A percentile compares a stretch with the other conserved stretches of the same genome.
These are phyloP conservation scores for Halophytophthora batemanensis DNA, from an alignment of 352 stramenopile genomes.

Conservation along the genomic window DNA sequence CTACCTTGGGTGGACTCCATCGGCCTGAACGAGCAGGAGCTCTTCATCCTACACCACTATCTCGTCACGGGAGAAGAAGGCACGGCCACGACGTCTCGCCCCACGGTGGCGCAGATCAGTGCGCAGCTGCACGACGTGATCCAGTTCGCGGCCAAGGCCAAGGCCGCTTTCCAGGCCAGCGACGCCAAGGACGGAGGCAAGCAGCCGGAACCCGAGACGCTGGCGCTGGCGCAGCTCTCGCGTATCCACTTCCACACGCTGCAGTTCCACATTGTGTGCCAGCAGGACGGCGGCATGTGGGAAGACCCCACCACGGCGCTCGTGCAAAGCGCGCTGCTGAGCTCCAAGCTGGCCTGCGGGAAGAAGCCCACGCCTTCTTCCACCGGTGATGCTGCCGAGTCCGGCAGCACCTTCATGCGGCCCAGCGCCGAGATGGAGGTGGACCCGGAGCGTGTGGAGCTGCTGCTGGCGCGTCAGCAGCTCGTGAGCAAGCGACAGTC, in stretches of 20 bases:
- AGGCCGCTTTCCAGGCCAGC: slow-evolving; percentile 35
- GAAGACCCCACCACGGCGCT: slow-evolving; percentile 66
- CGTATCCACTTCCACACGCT: slow-evolving; percentile 87
- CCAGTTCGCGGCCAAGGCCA: slow-evolving; percentile 46
- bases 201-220: slow-evolving; percentile 13
- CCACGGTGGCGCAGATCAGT: slow-evolving; percentile 70
- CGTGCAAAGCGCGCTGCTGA: slow-evolving; percentile 78
- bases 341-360: slow-evolving; percentile 75
- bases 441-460: slow-evolving; percentile 63
- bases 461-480: slow-evolving; percentile 53
- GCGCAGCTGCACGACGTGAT: slow-evolving; percentile 72
- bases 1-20: slow-evolving; percentile 79
- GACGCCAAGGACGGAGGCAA: slow-evolving; percentile 11
- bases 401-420: slow-evolving; percentile 34
- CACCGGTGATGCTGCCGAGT: slow-evolving; percentile 10
- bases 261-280: slow-evolving; percentile 86
- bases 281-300: slow-evolving; percentile 59
- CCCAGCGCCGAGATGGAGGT: slow-evolving; percentile 68
- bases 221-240: slow-evolving; percentile 60
- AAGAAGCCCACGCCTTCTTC: slow-evolving; percentile 38
- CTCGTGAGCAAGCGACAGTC: slow-evolving; percentile 54
- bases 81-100: slow-evolving; percentile 70
- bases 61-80: slow-evolving; percentile 69
- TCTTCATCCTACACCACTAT: slow-evolving; percentile 83
- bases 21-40: slow-evolving; percentile 80